Evolutionary conservation across 371 early-diverging fungal genomes (phyloP).

Genomic region (Apophysomyces sp.): DNA sequence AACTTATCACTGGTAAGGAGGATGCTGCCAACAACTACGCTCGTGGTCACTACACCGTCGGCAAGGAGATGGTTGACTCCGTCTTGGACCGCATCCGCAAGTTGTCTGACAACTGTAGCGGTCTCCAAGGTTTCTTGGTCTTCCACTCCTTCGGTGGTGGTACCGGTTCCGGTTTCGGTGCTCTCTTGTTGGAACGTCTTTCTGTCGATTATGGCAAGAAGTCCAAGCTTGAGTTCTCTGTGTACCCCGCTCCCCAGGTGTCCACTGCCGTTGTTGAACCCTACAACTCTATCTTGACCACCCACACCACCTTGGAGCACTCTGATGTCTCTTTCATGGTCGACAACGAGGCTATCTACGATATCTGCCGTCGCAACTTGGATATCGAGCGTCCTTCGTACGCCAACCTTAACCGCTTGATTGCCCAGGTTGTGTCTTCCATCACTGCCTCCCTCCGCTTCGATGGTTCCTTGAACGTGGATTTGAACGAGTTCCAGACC

Average conservation of each 20-base stretch:
- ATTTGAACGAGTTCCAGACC: constrained; percentile 94
- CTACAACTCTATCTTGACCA: constrained; percentile 97
- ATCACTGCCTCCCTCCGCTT: constrained; percentile 99
- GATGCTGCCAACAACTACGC: constrained; percentile 99
- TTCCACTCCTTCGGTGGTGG: constrained; percentile 99
- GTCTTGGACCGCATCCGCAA: constrained; percentile 97
- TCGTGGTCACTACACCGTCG: constrained; percentile 99
- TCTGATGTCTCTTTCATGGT: constrained; percentile 95
- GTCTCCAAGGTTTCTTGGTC: constrained; percentile 96
- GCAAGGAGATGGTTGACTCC: constrained; percentile 97
- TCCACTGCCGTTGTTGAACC: constrained; percentile 99
- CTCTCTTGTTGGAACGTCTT: constrained; percentile 96
- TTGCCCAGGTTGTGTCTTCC: constrained; percentile 98
- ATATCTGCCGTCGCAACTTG: constrained; percentile 96
- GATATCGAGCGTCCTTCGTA: constrained; percentile 96
- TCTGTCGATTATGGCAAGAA: constrained; percentile 98
- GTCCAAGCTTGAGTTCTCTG: constrained; percentile 98
- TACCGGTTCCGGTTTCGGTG: constrained; percentile 99
- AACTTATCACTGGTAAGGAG: constrained; percentile 98
- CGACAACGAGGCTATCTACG: constrained; percentile 97
- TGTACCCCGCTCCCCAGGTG: constrained; percentile 99
- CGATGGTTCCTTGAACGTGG: constrained; percentile 94
- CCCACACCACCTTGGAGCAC: constrained; percentile 97
- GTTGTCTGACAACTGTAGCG: constrained; percentile 97
- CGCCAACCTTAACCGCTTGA: constrained; percentile 95